Base-by-base conservation (phyloP, 805 yeast species). In the Candida alai region DNA sequence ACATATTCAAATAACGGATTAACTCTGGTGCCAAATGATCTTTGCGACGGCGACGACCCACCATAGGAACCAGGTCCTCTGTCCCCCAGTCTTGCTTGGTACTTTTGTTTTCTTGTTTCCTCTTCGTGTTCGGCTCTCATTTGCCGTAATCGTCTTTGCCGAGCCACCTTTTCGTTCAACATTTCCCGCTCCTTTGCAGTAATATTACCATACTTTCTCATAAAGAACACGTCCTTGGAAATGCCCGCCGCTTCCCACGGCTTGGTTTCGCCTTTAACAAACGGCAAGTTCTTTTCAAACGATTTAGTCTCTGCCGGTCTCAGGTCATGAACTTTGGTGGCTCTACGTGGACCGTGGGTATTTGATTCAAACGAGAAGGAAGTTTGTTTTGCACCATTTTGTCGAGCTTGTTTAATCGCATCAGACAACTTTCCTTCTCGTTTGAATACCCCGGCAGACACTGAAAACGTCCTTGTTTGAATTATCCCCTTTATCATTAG, bases 1-100 rank as follows among this genome's bases (percentile, higher is more conserved):
- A 87, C 58, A 50, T 80, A 81, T 49, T 87, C 95, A 31, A 70
- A 56, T 22, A 76, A 51, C 0, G 83, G 80, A 34, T 71, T 69
- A 43, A 43, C 31, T 11, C 18, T 15, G 13, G 22, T 3, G 2
- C 21, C n/a, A n/a, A n/a, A n/a, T n/a, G n/a, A n/a, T n/a, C n/a
- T n/a, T n/a, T n/a, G 12, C 10, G 32, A 14, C 10, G 9, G 12
- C 13, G 27, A 16, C 12, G 13, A 18, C 4, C 12, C 17, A 22
- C 13, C 6, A 12, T 11, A 9, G 11, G 6, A 11, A 30, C 21
- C 35, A 27, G 10, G 22, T 16, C 20, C 23, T 15, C 15, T 29
- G 35, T n/a, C 35, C 14, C 13, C 28, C 18, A 15, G 28, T 16
- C 16, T 16, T 11, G 29, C 6, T 27, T 16, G 19, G 12, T 26